A percentile compares a stretch with the other conserved stretches of the same genome.
Conservation (phyloP, 78 protist genomes). For the Cavenderia fasciculata region DNA sequence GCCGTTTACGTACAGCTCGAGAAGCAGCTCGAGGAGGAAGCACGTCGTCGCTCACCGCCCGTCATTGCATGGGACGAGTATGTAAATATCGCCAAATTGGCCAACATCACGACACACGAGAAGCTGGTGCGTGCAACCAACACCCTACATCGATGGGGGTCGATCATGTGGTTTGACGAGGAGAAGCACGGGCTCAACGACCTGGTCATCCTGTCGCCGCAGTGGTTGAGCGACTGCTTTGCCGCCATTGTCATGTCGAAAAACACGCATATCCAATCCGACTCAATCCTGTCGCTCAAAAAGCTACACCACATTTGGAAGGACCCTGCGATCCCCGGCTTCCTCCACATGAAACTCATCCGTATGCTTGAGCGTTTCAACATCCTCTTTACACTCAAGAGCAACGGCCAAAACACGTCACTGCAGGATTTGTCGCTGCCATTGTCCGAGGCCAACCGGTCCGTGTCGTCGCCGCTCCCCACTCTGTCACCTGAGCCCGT, state of each 20-base stretch:
- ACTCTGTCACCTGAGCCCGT: neutral
- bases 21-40: constrained; percentile 34
- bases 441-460: neutral
- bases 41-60: constrained; percentile 40
- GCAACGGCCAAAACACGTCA: neutral
- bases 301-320: constrained; percentile 38
- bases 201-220: constrained; percentile 42
- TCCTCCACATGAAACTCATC: constrained; percentile 19
- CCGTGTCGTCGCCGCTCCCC: neutral
- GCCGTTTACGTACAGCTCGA: constrained; percentile 14
- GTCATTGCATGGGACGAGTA: constrained; percentile 63
- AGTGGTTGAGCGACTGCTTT: constrained; percentile 75
- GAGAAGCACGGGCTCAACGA: constrained; percentile 31
- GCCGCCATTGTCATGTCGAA: constrained; percentile 12
- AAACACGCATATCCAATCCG: constrained; percentile 12
- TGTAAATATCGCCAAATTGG: constrained; percentile 31
- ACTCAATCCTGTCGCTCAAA: constrained; percentile 6
- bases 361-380: constrained; percentile 35
- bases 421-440: too few relatives aligned
- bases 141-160: constrained; percentile 69
- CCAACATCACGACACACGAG: constrained; percentile 24
- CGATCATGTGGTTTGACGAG: constrained; percentile 70
- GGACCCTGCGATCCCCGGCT: constrained; percentile 46
- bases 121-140: constrained; percentile 59
- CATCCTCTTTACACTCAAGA: constrained; percentile 42